Conservation (phyloP, 2,329 filamentous ascomycete genomes). For the Coniella lustricola region DNA sequence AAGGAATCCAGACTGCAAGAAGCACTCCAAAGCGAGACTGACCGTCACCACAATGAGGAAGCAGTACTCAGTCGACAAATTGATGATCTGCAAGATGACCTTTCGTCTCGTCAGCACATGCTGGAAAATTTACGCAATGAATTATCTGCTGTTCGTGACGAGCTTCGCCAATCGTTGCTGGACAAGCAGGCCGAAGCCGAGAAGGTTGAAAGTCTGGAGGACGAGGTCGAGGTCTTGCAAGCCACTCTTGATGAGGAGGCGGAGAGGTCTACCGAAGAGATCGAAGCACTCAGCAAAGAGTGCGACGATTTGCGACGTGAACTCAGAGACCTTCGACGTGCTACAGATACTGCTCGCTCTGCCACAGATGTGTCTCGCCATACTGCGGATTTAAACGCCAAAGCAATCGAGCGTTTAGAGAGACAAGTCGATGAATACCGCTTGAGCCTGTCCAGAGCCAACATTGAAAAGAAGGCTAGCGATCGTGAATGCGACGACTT, state of each 20-base stretch:
- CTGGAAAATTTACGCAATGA: constrained; percentile 61
- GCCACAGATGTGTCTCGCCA: constrained; percentile 27
- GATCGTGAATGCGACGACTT: constrained; percentile 39
- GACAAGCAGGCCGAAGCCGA: constrained; percentile 56
- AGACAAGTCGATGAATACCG: constrained; percentile 53
- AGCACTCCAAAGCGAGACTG: constrained; percentile 61
- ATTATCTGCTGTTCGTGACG: constrained; percentile 58
- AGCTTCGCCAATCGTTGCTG: constrained; percentile 60
- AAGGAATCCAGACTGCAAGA: constrained; percentile 63
- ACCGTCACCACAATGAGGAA: constrained; percentile 67
- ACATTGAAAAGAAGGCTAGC: constrained; percentile 36
- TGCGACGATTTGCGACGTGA: constrained; percentile 38
- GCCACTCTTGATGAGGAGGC: constrained; percentile 57
- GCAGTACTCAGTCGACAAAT: constrained; percentile 65
- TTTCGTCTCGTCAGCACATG: constrained; percentile 58
- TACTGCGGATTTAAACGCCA: constrained; percentile 27
- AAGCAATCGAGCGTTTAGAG: constrained; percentile 45
- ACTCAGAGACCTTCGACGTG: constrained; percentile 28
- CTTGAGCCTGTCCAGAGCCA: constrained; percentile 62
- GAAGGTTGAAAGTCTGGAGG: constrained; percentile 62
- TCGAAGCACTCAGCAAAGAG: constrained; percentile 37
- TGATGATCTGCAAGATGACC: constrained; percentile 63
- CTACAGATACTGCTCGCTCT: constrained; percentile 23
- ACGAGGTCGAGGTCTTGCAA: constrained; percentile 70
- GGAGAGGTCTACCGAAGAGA: constrained; percentile 46